Evolutionary conservation across 306 rosid species (phyloP).

Genomic region (Fragaria nilgerrensis): DNA sequence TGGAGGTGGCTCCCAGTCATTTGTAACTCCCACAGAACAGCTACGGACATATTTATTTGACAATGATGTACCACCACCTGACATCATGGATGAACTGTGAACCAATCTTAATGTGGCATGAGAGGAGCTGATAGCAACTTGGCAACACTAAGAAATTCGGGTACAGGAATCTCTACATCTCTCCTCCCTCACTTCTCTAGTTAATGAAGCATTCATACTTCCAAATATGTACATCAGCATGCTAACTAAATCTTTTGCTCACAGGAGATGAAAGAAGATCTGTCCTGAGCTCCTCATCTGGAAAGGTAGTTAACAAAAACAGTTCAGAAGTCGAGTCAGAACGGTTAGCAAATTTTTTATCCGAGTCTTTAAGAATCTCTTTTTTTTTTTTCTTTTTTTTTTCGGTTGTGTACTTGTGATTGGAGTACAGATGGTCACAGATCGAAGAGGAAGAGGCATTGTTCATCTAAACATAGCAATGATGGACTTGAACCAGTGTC

Average conservation of each 20-base stretch:
- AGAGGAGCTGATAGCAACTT: conserved; percentile 35
- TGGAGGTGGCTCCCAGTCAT: conserved; percentile 35
- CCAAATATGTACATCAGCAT: conserved; percentile 13
- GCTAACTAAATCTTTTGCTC: conserved; percentile 12
- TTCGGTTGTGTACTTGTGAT: conserved; percentile 10
- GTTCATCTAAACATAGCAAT: conserved; percentile 53
- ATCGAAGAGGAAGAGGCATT: conserved; percentile 42
- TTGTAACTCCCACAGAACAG: conserved; percentile 35
- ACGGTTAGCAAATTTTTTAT: conserved; percentile 42
- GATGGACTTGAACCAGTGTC: conserved; percentile 60
- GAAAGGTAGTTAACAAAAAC: conserved; percentile 38
- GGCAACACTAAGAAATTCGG: conserved; percentile 50
- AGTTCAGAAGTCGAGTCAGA: conserved; percentile 40
- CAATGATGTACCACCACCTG: conserved; percentile 24
- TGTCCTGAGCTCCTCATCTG: conserved; percentile 61
- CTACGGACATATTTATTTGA: conserved; percentile 18
- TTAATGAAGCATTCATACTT: background rate
- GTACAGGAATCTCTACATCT: conserved; percentile 24
- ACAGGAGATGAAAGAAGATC: conserved; percentile 42
- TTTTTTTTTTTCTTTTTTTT: background rate
- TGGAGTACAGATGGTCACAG: conserved; percentile 34
- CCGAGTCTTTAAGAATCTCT: background rate
- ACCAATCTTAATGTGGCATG: conserved; percentile 31
- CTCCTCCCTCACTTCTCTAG: conserved; percentile 12
- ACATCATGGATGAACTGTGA: conserved; percentile 33